Conservation (phyloP, 2,329 filamentous ascomycete genomes). For the Ambrosiella xylebori region DNA sequence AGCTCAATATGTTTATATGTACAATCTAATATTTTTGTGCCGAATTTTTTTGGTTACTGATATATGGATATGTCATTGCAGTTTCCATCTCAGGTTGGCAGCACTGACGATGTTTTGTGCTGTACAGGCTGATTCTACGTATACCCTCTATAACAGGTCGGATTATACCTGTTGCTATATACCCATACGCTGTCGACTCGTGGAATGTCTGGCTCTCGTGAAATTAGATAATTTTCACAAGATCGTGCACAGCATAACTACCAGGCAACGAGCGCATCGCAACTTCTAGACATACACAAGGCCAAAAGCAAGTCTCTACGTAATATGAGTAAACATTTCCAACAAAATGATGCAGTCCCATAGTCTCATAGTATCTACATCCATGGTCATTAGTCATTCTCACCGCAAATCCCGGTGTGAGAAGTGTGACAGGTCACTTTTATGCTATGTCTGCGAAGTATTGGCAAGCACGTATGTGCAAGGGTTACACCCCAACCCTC, state of each 20-base stretch:
- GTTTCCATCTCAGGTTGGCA: background rate
- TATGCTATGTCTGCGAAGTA: too few relatives aligned
- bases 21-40: background rate
- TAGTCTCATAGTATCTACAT: too few relatives aligned
- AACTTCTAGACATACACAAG: too few relatives aligned
- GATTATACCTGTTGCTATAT: background rate
- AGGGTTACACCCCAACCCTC: too few relatives aligned
- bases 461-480: too few relatives aligned
- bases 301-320: too few relatives aligned
- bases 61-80: background rate
- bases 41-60: background rate
- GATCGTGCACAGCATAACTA: background rate
- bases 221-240: constrained; percentile 2
- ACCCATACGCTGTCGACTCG: background rate
- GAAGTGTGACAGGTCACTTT: too few relatives aligned
- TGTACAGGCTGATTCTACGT: background rate
- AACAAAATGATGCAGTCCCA: too few relatives aligned
- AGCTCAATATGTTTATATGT: background rate
- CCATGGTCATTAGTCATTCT: too few relatives aligned
- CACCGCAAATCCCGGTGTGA: too few relatives aligned
- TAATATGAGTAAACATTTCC: too few relatives aligned
- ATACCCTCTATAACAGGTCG: background rate
- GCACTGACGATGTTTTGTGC: background rate
- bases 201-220: background rate
- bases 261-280: background rate